These are phyloP conservation scores for Leishmania tarentolae DNA, from an alignment of 208 protist genomes.

Conservation along the genomic window DNA sequence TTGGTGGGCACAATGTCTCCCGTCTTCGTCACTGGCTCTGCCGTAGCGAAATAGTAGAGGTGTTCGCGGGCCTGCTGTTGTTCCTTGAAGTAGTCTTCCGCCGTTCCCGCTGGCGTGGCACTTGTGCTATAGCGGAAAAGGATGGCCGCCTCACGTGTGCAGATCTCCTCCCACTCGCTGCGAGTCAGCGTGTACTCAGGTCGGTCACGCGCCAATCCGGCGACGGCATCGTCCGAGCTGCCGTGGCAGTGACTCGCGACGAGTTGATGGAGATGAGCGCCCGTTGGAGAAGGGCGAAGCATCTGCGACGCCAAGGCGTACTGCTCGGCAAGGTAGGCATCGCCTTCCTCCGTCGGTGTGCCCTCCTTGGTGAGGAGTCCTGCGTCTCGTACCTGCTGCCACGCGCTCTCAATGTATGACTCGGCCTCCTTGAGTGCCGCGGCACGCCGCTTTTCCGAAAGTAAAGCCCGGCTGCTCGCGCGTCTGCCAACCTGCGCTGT, in stretches of 20 bases:
- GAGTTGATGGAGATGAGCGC: conserved; percentile 31
- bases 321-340: conserved; percentile 77
- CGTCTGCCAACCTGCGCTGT: neutral
- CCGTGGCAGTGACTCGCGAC: conserved; percentile 34
- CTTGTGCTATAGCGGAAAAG: conserved; percentile 40
- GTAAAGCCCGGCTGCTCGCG: conserved; percentile 28
- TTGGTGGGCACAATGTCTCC: conserved; percentile 45
- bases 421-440: conserved; percentile 58
- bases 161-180: conserved; percentile 44
- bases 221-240: neutral
- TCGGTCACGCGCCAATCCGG: neutral
- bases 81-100: conserved; percentile 30
- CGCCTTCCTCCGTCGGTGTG: conserved; percentile 51
- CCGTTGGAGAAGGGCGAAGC: conserved; percentile 27
- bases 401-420: conserved; percentile 73
- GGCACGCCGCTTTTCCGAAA: conserved; percentile 49
- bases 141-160: conserved; percentile 54
- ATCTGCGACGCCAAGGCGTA: conserved; percentile 60
- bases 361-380: conserved; percentile 34
- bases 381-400: conserved; percentile 59
- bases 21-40: conserved; percentile 9
- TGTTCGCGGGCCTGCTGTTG: conserved; percentile 28
- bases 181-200: conserved; percentile 9
- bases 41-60: conserved; percentile 33
- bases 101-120: conserved; percentile 5